Evolutionary conservation across 192 early-diverging fungal genomes (phyloP), one percentile per base, ranked within the genome.

Genomic region (Coemansia sp.): DNA sequence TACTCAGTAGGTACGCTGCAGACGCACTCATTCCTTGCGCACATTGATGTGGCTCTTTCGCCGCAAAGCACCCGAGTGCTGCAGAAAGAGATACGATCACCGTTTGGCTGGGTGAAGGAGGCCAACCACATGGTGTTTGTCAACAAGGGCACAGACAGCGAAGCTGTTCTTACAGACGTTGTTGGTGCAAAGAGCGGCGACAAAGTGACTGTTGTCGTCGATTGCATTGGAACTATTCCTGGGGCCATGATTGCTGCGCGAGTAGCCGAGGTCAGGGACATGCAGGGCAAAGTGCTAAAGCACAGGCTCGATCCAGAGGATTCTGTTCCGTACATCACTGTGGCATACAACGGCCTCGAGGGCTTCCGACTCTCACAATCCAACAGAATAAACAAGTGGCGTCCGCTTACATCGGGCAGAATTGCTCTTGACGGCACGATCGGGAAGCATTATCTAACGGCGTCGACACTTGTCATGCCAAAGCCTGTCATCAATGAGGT

Each of bases 281-380:
- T 27, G 11, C 38, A 29, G 6, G 57, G 61, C 28, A 56, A 27
- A 4, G 17, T 30, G 10, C 27, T 62, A 28, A 55, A 40, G 22
- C 38, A 45, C 5, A 38, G 44, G 9, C 29, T 47, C 38, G 55
- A 27, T 34, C 53, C 6, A 45, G 44, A 22, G 6, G 44, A 47
- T 14, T 10, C 60, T 8, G 41, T 57, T 10, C 50, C 65, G 19
- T 60, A 75, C 23, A 75, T 81, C 28, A 79, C 71, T 11, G 66
- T 79, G 22, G 72, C 72, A 6, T 65, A 68, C 61, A 81, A 75
- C 42, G 64, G 42, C 42, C 56, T 68, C 0, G 61, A 47, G n/a
- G 68, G 69, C 15, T 53, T 55, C 28, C 54, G 55, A 2, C 40
- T 62, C 2, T 30, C 53, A 2, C 55, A 50, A 30, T 57, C 65